phyloP scores from a whole-genome alignment of 768 basidiomycete genomes.

The Astraeus odoratus region DNA sequence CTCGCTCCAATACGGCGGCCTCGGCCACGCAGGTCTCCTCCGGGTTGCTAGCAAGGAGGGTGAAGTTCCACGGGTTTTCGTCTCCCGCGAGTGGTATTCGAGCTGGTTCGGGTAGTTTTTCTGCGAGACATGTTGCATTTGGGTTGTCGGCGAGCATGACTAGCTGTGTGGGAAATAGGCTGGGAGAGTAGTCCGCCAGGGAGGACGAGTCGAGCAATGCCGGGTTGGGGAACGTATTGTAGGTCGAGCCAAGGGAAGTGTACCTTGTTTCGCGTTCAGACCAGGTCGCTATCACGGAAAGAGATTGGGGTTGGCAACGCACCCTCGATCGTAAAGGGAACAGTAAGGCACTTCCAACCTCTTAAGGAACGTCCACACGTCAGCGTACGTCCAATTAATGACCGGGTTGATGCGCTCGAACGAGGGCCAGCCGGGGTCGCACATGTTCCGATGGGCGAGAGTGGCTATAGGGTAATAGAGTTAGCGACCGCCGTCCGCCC shows the following conservation, averaged over 20 bases:
- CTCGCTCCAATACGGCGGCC: slow-evolving; percentile 1
- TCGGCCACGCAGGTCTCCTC: slow-evolving; percentile 14
- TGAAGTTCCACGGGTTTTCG: slow-evolving; percentile 4
- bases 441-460: slow-evolving; percentile 68
- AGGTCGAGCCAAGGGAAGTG: slow-evolving; percentile 93
- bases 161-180: slow-evolving; percentile 14
- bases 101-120: slow-evolving; percentile 1
- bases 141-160: slow-evolving; percentile 17
- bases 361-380: slow-evolving; percentile 86
- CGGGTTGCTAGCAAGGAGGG: slow-evolving; percentile 15
- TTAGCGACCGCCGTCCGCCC: background rate
- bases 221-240: slow-evolving; percentile 92
- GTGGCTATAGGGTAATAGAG: slow-evolving; percentile 39
- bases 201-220: slow-evolving; percentile 42
- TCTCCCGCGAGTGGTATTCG: slow-evolving; percentile 1
- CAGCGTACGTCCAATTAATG: slow-evolving; percentile 87
- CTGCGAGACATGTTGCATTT: slow-evolving; percentile 12
- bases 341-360: slow-evolving; percentile 80
- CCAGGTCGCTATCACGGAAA: background rate
- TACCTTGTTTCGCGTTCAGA: slow-evolving; percentile 47
- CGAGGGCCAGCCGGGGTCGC: slow-evolving; percentile 84
- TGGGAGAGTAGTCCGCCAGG: slow-evolving; percentile 4
- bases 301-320: slow-evolving; percentile 17
- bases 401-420: slow-evolving; percentile 93
- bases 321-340: slow-evolving; percentile 87